These are phyloP conservation scores for Sambucus nigra DNA, from an alignment of 129 eudicot genomes.

Conservation along the genomic window DNA sequence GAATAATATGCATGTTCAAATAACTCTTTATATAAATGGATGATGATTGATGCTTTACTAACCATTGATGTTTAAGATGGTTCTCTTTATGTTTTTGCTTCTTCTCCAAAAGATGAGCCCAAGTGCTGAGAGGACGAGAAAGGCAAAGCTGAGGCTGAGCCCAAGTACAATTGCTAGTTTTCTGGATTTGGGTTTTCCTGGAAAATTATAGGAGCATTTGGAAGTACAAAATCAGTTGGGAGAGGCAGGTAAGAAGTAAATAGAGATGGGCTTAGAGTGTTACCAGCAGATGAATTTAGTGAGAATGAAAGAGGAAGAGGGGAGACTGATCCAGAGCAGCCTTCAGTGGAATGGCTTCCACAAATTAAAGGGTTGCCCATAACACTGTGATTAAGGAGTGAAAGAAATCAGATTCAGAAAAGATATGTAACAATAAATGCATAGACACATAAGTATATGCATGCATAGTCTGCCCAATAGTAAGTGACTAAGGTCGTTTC, in stretches of 20 bases:
- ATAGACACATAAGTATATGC: no score
- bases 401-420: no score
- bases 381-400: no score
- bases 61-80: constrained; percentile 29
- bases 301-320: constrained; percentile 62
- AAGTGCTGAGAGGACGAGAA: constrained; percentile 13
- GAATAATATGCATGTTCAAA: no score
- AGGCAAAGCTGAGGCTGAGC: constrained; percentile 22
- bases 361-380: constrained; percentile 75
- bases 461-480: no score
- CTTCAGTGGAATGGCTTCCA: constrained; percentile 58
- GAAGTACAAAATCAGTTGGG: no score
- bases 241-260: not conserved
- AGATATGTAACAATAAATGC: no score
- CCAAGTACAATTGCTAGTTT: constrained; percentile 38
- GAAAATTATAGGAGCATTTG: no score
- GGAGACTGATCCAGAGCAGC: constrained; percentile 50
- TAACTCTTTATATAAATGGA: no score
- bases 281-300: constrained; percentile 52
- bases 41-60: not conserved
- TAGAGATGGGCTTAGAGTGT: constrained; percentile 2
- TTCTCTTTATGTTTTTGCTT: constrained; percentile 12
- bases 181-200: constrained; percentile 28
- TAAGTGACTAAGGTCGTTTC: no score
- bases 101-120: constrained; percentile 19